phyloP scores from a whole-genome alignment of 2,329 filamentous ascomycete species.

The Ophidiomyces ophidiicola region DNA sequence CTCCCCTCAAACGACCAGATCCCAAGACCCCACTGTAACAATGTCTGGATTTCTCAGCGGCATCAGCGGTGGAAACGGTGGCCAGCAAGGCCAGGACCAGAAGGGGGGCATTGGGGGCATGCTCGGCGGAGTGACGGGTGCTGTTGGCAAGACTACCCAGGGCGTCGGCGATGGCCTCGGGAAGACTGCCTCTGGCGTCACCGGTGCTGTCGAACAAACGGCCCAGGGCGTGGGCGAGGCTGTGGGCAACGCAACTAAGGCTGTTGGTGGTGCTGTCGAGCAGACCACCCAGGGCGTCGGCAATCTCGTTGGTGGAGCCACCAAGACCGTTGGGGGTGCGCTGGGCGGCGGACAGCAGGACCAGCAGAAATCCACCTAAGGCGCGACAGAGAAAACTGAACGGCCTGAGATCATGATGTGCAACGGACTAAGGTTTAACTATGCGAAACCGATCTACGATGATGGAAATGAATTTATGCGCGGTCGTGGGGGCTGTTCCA shows the following conservation, averaged over 20 bases:
- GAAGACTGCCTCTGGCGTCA: conserved; percentile 11
- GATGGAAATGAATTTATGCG: too few relatives aligned
- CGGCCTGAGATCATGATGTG: too few relatives aligned
- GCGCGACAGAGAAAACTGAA: not conserved
- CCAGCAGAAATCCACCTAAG: conserved; percentile 6
- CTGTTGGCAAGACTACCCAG: conserved; percentile 9
- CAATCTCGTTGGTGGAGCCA: conserved; percentile 8
- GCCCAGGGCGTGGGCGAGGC: conserved; percentile 9
- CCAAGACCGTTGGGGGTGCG: conserved; percentile 9
- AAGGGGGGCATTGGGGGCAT: conserved; percentile 7
- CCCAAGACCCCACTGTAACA: not conserved
- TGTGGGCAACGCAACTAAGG: conserved; percentile 8
- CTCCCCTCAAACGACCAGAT: not conserved
- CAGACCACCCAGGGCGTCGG: conserved; percentile 11
- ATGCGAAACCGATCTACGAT: too few relatives aligned
- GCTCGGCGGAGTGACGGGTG: conserved; percentile 11
- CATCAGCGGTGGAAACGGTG: conserved; percentile 3
- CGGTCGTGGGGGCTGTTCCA: too few relatives aligned
- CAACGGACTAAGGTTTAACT: too few relatives aligned
- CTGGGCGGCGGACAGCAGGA: conserved; percentile 9
- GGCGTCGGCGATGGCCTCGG: conserved; percentile 11
- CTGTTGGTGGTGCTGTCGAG: conserved; percentile 11
- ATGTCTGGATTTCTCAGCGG: conserved; percentile 10
- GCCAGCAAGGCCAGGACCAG: conserved; percentile 3
- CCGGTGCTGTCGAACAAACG: conserved; percentile 10